Evolutionary conservation across 495 filamentous ascomycete genomes (phyloP).

Genomic region (Tuber aestivum): DNA sequence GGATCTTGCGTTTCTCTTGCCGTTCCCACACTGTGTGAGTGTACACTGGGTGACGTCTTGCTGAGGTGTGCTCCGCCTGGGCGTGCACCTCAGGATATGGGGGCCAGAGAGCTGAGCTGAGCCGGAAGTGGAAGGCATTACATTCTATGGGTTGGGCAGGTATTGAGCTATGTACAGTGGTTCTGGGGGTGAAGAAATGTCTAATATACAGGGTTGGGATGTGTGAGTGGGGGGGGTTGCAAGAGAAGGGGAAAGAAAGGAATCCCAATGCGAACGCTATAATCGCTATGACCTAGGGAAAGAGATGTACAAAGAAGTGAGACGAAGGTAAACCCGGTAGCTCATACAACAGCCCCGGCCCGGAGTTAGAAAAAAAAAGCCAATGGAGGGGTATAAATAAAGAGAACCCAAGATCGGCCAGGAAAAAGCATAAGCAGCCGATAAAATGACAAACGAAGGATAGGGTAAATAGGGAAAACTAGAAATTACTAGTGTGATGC

Average conservation of each 20-base stretch:
- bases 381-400: background rate
- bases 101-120: background rate
- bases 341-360: background rate
- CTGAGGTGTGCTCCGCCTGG: background rate
- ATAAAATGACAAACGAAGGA: background rate
- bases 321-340: background rate
- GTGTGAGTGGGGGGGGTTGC: background rate
- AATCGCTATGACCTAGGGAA: background rate
- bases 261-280: background rate
- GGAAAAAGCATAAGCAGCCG: background rate
- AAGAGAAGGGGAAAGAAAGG: background rate
- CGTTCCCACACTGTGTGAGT: background rate
- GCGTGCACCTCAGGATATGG: background rate
- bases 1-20: background rate
- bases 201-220: background rate
- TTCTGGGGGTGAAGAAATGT: background rate
- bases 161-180: background rate
- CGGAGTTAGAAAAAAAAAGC: background rate
- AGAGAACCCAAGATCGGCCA: background rate
- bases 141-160: background rate
- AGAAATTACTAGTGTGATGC: slow-evolving; percentile 1
- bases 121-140: background rate
- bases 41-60: background rate
- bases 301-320: background rate
- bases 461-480: background rate